Evolutionary conservation across 257 asterid genomes (phyloP).

Genomic region (Nicotiana obtusifolia): DNA sequence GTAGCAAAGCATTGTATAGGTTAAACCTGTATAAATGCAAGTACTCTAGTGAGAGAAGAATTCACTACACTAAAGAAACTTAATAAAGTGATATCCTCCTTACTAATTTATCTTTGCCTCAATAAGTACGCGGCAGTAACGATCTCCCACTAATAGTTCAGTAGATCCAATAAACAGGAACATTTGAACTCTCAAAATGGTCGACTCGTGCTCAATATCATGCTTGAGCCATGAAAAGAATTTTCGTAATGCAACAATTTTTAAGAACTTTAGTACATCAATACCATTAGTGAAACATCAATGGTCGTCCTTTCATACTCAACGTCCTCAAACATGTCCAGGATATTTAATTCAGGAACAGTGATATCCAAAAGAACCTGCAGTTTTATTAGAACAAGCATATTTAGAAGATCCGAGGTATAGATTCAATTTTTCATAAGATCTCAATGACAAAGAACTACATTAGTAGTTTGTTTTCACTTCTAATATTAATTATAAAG

Average conservation of each 20-base stretch:
- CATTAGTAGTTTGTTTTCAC: background rate
- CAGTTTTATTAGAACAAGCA: background rate
- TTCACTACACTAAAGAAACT: background rate
- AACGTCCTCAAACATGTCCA: slow-evolving; percentile 72
- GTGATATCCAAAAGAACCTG: slow-evolving; percentile 72
- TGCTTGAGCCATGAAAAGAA: background rate
- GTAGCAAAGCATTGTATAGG: background rate
- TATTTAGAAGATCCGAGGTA: background rate
- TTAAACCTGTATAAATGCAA: background rate
- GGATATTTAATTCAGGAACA: slow-evolving; percentile 58
- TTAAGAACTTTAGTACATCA: background rate
- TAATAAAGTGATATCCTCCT: background rate
- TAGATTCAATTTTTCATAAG: background rate
- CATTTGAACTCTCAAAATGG: background rate
- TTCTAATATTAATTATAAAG: background rate
- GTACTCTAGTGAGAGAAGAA: background rate
- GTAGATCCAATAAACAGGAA: background rate
- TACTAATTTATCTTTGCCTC: background rate
- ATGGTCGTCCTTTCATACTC: slow-evolving; percentile 71
- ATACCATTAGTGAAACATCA: slow-evolving; percentile 49
- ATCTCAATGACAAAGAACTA: background rate
- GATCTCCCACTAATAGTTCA: background rate
- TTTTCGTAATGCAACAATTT: background rate
- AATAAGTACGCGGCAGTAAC: background rate
- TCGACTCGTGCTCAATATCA: background rate